These are phyloP conservation scores for Penstemon newberryi DNA, from an alignment of 257 asterid genomes.

Conservation along the genomic window DNA sequence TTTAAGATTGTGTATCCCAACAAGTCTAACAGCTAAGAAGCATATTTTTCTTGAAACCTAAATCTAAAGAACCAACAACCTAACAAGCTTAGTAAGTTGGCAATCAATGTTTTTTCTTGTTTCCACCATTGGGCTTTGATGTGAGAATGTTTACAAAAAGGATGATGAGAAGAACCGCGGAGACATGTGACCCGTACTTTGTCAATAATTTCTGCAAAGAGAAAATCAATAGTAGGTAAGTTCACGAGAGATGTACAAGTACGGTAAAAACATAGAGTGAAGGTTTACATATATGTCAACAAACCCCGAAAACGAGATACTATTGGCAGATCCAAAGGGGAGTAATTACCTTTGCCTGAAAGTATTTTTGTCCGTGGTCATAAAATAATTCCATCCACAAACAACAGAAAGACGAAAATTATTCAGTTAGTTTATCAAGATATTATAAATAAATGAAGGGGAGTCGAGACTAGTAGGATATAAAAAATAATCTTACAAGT, in stretches of 20 bases:
- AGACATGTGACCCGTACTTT: slow-evolving; percentile 52
- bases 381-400: slow-evolving; percentile 27
- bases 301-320: too few relatives aligned
- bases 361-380: slow-evolving; percentile 6
- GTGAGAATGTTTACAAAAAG: slow-evolving; percentile 40
- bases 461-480: slow-evolving; percentile 6
- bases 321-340: not conserved
- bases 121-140: slow-evolving; percentile 29
- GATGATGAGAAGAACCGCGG: slow-evolving; percentile 41
- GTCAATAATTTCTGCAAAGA: slow-evolving; percentile 52
- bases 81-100: not conserved
- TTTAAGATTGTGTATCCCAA: slow-evolving; percentile 2
- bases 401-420: slow-evolving; percentile 23
- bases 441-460: not conserved
- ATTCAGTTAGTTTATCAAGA: slow-evolving; percentile 32
- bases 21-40: slow-evolving; percentile 16
- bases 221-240: not conserved
- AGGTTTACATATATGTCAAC: too few relatives aligned
- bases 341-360: slow-evolving; percentile 62
- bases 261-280: not conserved
- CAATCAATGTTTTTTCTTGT: slow-evolving; percentile 37
- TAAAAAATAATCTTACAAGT: slow-evolving; percentile 40
- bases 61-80: not conserved
- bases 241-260: not conserved
- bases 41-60: slow-evolving; percentile 1